Evolutionary conservation across 768 basidiomycete species (phyloP).

Genomic region (Boletus sp.): DNA sequence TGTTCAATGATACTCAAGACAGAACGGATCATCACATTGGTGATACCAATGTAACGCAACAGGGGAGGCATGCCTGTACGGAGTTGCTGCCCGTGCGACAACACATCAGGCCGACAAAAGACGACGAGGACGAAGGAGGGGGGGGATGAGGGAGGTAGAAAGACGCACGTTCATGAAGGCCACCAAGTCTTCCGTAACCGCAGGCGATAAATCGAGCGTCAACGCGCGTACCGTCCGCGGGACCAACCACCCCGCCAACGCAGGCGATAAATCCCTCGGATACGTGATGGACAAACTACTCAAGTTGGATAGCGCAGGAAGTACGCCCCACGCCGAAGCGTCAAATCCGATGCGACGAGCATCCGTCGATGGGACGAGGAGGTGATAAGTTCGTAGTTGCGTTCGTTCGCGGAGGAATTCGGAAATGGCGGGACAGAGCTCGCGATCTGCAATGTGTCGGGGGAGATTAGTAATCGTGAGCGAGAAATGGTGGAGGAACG

Average conservation of each 20-base stretch:
- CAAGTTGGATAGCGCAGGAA: conserved; percentile 54
- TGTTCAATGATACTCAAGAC: conserved; percentile 47
- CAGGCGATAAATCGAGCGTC: conserved; percentile 38
- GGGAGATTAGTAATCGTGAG: conserved; percentile 46
- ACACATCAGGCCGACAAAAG: neutral
- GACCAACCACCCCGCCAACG: conserved; percentile 66
- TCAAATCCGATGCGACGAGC: conserved; percentile 61
- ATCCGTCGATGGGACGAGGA: conserved; percentile 43
- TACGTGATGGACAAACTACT: conserved; percentile 58
- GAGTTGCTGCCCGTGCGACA: conserved; percentile 45
- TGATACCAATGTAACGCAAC: conserved; percentile 55
- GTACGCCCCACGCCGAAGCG: conserved; percentile 66
- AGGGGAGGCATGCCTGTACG: conserved; percentile 52
- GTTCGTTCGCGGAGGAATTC: conserved; percentile 60
- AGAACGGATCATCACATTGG: conserved; percentile 42
- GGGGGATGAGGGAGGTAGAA: too few relatives aligned
- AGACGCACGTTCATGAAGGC: conserved; percentile 40
- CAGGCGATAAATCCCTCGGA: conserved; percentile 59
- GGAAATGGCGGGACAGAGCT: conserved; percentile 65
- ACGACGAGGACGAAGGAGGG: neutral
- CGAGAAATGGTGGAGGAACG: conserved; percentile 64
- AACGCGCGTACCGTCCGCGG: conserved; percentile 51
- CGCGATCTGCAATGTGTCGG: conserved; percentile 48
- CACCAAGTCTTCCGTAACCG: conserved; percentile 38
- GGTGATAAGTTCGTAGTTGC: conserved; percentile 49